Evolutionary conservation across 2,329 filamentous ascomycete species (phyloP), one percentile per base, ranked within the genome.

Genomic region (Calcarisporium arbuscula): DNA sequence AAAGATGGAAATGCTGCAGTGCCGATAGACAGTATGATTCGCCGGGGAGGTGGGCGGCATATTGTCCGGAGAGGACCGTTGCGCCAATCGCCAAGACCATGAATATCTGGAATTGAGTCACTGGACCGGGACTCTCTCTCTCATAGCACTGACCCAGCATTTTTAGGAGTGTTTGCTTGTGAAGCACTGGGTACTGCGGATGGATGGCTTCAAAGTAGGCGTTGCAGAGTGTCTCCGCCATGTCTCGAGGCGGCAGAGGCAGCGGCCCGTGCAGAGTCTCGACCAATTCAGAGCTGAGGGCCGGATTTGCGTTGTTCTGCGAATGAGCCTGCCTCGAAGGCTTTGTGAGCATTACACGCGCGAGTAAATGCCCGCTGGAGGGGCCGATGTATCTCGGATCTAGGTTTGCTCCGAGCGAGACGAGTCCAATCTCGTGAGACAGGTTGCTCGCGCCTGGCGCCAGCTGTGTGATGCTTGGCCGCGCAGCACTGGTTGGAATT

Each of bases 311-410:
- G 16, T 37, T 30, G 12, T 12, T 8, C n/a, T 28, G 22, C 22
- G 22, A 25, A 14, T 37, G 30, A 19, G 35, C 35, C 4, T 25
- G 30, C 19, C 32, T 29, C 15, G 35, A 18, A n/a, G 34, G 16
- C 8, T 30, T 33, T n/a, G 37, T 54, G 10, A 74, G 57, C 43
- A 74, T 60, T 4, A 72, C 53, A 1, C 67, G 64, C 3, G 69
- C 68, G 10, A 74, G 59, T 27, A 72, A 71, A 36, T 70, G 72
- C 2, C 71, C 72, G 23, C 70, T 74, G 0, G 72, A 75, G 3
- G 72, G 71, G 0, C 72, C 72, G 11, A 75, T 67, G 30, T 75
- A 75, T 37, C 67, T 58, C 4, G 64, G 65, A 15, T 70, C 67
- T 28, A 60, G 56, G 17, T 63, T 67, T 4, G 58, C 58, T 2